Evolutionary conservation across 1,284 basidiomycete species (phyloP).

Genomic region (Taiwanofungus camphoratus): DNA sequence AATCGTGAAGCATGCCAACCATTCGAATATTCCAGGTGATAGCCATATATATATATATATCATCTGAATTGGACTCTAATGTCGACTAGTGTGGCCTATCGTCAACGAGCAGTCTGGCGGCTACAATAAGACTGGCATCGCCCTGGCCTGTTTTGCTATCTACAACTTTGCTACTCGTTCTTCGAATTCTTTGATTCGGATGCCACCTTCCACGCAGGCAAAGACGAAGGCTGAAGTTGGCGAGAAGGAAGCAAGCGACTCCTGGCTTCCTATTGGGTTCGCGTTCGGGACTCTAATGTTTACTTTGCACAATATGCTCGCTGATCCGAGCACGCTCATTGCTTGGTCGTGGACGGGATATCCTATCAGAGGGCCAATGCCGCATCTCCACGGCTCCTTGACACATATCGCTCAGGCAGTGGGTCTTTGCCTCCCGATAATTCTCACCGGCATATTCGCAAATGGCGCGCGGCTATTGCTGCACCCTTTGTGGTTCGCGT

Average conservation of each 20-base stretch:
- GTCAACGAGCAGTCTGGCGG: conserved; percentile 63
- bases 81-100: conserved; percentile 70
- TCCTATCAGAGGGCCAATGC: conserved; percentile 69
- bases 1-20: conserved; percentile 73
- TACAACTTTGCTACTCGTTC: conserved; percentile 19
- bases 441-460: conserved; percentile 24
- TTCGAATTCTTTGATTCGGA: neutral
- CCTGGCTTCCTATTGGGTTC: conserved; percentile 47
- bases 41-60: neutral
- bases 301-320: conserved; percentile 72
- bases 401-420: conserved; percentile 63
- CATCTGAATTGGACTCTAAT: conserved; percentile 1
- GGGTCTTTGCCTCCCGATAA: conserved; percentile 45
- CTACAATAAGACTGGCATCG: conserved; percentile 66
- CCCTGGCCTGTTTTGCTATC: conserved; percentile 47
- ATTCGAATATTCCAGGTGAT: conserved; percentile 75
- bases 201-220: neutral
- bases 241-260: conserved; percentile 12
- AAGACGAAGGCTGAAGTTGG: conserved; percentile 7
- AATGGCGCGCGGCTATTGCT: neutral
- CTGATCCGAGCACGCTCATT: conserved; percentile 80
- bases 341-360: conserved; percentile 93
- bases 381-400: conserved; percentile 68
- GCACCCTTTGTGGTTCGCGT: conserved; percentile 13
- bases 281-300: conserved; percentile 75